Evolutionary conservation across 768 basidiomycete species (phyloP), one percentile per base, ranked within the genome.

Genomic region (Kwoniella shandongensis): DNA sequence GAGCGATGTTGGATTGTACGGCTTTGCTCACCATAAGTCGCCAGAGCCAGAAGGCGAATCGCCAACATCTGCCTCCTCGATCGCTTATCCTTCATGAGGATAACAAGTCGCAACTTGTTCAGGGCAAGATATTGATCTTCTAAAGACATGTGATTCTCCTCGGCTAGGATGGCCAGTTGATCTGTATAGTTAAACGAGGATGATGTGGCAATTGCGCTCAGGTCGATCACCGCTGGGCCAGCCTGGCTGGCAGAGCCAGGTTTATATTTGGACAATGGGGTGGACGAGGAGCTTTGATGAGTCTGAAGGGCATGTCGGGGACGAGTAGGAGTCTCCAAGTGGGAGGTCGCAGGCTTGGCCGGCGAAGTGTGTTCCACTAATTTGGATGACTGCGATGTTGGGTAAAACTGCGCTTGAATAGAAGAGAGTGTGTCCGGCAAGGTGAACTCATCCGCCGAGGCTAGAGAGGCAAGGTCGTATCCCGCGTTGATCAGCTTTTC

Each of bases 31-130:
- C 79, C 63, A 69, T 90, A 97, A 44, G 93, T 88, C 22, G 91
- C 88, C 55, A 94, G 87, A 10, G 94, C 86, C 40, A 96, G 80
- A 22, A 97, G 82, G 56, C 93, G 85, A 41, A 89, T 82, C 58
- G 84, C 79, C 41, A 93, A 82, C 39, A 97, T 83, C 73, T 91
- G 88, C 76, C 87, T 85, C 32, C 92, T 84, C 20, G 51, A 44
- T 2, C 86, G 85, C 12, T 51, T 51, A 35, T 66, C 83, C 22
- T 79, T 81, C 11, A 81, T 80, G 39, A 94, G 78, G 8, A 85
- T 85, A 60, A 88, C 86, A 32, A 87, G 80, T 53, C 93, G 85
- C 59, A 94, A 88, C 50, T 88, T 86, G 76, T 88, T 90, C 60
- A 94, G 80, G 6, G 96, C 80, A 17, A 42, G 44, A 69, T 90